Percentiles rank a stretch among this genome's conserved stretches.
Conservation (phyloP, 2,329 filamentous ascomycete species). For the Thelonectria discophora region DNA sequence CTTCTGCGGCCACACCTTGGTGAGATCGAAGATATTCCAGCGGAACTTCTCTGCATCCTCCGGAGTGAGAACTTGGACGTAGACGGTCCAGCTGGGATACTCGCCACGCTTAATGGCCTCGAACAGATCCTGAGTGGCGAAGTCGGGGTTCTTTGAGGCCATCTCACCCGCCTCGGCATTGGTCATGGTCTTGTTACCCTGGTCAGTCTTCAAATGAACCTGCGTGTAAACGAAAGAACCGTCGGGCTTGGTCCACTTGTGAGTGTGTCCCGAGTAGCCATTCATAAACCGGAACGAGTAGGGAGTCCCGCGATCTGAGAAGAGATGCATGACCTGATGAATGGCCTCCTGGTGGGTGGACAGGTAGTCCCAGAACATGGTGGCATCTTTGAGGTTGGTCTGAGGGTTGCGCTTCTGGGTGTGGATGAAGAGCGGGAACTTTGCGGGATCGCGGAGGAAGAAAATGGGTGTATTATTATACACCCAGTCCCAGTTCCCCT, state of each 20-base stretch:
- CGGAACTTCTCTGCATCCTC: constrained; percentile 69
- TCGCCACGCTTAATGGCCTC: constrained; percentile 69
- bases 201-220: constrained; percentile 70
- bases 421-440: constrained; percentile 80
- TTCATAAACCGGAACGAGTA: constrained; percentile 73
- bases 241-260: constrained; percentile 72
- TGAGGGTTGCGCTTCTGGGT: constrained; percentile 80
- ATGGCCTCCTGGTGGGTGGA: constrained; percentile 68
- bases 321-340: constrained; percentile 63
- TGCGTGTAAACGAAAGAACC: constrained; percentile 73
- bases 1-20: constrained; percentile 77
- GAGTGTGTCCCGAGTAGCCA: constrained; percentile 72
- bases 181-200: constrained; percentile 68
- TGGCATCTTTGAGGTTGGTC: constrained; percentile 75
- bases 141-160: constrained; percentile 68
- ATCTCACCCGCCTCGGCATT: constrained; percentile 64
- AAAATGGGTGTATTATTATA: constrained; percentile 82
- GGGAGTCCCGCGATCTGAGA: constrained; percentile 72
- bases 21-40: constrained; percentile 75
- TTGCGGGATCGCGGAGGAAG: constrained; percentile 77
- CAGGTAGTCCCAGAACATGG: constrained; percentile 61
- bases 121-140: constrained; percentile 70
- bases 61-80: constrained; percentile 70
- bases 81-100: constrained; percentile 70
- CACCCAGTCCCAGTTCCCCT: constrained; percentile 77